Base-by-base conservation (phyloP, 1,284 basidiomycete species). In the Somion occarium region DNA sequence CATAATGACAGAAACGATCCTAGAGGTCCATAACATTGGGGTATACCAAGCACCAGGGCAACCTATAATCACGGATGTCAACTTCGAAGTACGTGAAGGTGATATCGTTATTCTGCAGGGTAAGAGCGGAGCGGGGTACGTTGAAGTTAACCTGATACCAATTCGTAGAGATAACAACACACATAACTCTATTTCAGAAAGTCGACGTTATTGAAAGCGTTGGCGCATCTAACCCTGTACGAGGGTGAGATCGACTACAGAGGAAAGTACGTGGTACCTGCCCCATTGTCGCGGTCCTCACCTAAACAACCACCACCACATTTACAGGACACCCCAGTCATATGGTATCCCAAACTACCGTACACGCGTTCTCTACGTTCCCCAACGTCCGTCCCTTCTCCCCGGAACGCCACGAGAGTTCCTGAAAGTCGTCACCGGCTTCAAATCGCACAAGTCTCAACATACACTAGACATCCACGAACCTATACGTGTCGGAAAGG, bases 331-430 rank as follows among this genome's bases (percentile, higher is more conserved):
- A 30, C 76, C 85, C 5, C 72, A 71, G 50, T 73, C 75, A 38
- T 76, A 79, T 34, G 90, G 88, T 12, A 78, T 92, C 34, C 88
- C 91, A 3, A 66, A 65, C 23, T 94, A 82, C 69, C 81, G 92
- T 48, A 90, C 86, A 0, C 78, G 76, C 53, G 83, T 93, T 2
- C 78, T 85, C 56, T 94, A 94, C 63, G 83, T 93, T 39, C 91
- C 91, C 0, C 92, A 94, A 66, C 75, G 92, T 19, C 85, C 91
- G 0, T 88, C 90, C 0, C 71, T 93, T 13, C 78, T 93, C n/a
- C 81, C 90, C 0, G 86, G 85, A 3, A 86, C 87, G 3, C 91
- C 91, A 1, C 73, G 78, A 27, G 82, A 88, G 53, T 90, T 93
- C 58, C 70, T 93, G 48, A 62, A 68, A 2, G 73, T 78, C 0